A percentile compares a stretch with the other conserved stretches of the same genome.
Conservation (phyloP, 1,284 basidiomycete species). For the Boletus nobilissimus region DNA sequence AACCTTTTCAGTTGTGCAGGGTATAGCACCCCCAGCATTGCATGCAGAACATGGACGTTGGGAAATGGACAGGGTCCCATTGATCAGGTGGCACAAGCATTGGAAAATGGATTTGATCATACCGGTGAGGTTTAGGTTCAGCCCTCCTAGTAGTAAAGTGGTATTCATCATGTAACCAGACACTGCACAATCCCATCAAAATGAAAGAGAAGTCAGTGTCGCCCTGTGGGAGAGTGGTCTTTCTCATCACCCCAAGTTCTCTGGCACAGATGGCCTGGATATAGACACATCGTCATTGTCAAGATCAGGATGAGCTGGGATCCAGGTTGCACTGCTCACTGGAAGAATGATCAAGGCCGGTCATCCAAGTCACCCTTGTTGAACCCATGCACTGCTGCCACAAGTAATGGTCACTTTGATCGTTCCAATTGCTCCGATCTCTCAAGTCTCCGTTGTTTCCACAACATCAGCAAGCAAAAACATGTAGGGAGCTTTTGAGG, state of each 20-base stretch:
- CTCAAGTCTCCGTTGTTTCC: too few species aligned
- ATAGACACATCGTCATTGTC: conserved; percentile 65
- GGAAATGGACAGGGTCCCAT: conserved; percentile 59
- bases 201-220: conserved; percentile 59
- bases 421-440: too few species aligned
- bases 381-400: too few species aligned
- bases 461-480: too few species aligned
- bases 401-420: too few species aligned
- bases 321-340: too few species aligned
- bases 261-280: conserved; percentile 61
- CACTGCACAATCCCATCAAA: conserved; percentile 60
- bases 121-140: conserved; percentile 50
- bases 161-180: conserved; percentile 45
- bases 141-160: too few species aligned
- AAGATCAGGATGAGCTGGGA: too few species aligned
- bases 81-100: conserved; percentile 62
- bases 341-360: too few species aligned
- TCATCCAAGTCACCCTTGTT: too few species aligned
- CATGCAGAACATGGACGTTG: conserved; percentile 64
- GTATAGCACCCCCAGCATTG: conserved; percentile 58
- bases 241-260: conserved; percentile 66
- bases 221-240: conserved; percentile 61
- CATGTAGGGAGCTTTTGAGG: too few species aligned
- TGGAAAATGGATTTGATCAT: conserved; percentile 64
- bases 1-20: conserved; percentile 41